Evolutionary conservation across 176 grass and related monocot species (phyloP).

Genomic region (Secale cereale): DNA sequence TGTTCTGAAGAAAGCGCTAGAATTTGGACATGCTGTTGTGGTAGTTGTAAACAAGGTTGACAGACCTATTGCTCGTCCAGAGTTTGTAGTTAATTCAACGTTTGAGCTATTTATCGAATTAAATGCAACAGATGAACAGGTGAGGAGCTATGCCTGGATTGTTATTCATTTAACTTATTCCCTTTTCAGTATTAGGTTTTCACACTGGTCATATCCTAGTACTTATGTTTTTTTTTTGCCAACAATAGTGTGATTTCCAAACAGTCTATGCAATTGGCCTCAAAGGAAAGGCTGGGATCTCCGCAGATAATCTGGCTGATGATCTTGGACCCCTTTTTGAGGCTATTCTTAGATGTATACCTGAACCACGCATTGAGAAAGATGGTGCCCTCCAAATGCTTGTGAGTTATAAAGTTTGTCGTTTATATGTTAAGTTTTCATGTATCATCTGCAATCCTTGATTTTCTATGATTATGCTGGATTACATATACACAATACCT

Average conservation of each 20-base stretch:
- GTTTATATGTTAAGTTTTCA: neutral
- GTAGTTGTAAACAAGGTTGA: slow-evolving; percentile 99
- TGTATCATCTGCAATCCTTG: slow-evolving; percentile 1
- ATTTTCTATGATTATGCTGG: slow-evolving; percentile 16
- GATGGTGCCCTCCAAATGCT: slow-evolving; percentile 90
- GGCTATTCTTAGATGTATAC: slow-evolving; percentile 96
- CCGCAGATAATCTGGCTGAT: slow-evolving; percentile 76
- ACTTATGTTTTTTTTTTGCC: slow-evolving; percentile 17
- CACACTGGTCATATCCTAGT: slow-evolving; percentile 1
- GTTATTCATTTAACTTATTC: slow-evolving; percentile 15
- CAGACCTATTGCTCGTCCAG: slow-evolving; percentile 81
- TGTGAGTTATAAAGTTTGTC: slow-evolving; percentile 49
- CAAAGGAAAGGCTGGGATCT: slow-evolving; percentile 86
- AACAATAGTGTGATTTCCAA: slow-evolving; percentile 94
- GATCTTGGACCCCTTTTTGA: slow-evolving; percentile 98
- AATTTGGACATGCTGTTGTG: slow-evolving; percentile 96
- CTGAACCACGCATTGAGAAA: slow-evolving; percentile 90
- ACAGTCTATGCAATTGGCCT: slow-evolving; percentile 94
- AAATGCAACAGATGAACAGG: slow-evolving; percentile 98
- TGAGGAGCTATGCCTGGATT: slow-evolving; percentile 25
- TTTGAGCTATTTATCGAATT: slow-evolving; percentile 99
- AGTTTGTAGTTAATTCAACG: slow-evolving; percentile 95
- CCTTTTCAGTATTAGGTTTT: slow-evolving; percentile 10
- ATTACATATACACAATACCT: slow-evolving; percentile 1
- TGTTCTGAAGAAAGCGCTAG: slow-evolving; percentile 97